A percentile compares a stretch with the other conserved stretches of the same genome.
Conservation (phyloP, 169 alveolate genomes). For the Plasmodium knowlesi region DNA sequence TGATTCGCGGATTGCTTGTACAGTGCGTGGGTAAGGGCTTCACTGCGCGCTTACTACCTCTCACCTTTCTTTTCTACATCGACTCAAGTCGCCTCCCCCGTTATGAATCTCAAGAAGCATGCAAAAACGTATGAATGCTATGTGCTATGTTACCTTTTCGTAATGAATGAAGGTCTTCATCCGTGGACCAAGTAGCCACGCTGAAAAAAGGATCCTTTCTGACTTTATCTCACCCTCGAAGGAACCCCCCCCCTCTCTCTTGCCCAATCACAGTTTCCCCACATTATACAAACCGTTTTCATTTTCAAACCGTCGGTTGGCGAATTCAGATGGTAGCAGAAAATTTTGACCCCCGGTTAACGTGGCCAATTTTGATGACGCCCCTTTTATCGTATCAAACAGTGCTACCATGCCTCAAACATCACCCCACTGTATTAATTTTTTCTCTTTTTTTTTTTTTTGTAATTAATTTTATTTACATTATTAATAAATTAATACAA, state of each 20-base stretch:
- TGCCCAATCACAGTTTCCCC: background rate
- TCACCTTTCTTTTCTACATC: background rate
- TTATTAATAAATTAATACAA: conserved; percentile 1
- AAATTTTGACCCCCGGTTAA: background rate
- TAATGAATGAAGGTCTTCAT: background rate
- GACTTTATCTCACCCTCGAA: background rate
- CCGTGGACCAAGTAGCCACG: background rate
- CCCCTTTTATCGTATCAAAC: background rate
- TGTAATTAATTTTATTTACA: conserved; percentile 39
- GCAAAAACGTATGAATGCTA: background rate
- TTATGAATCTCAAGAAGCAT: background rate
- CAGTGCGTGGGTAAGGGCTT: background rate
- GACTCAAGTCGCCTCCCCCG: background rate
- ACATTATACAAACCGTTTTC: background rate
- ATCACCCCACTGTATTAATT: background rate
- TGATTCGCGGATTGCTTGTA: background rate
- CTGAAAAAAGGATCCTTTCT: background rate
- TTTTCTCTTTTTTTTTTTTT: conserved; percentile 49
- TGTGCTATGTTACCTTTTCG: background rate
- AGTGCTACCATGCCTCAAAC: background rate
- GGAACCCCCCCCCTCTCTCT: background rate
- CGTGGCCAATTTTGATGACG: background rate
- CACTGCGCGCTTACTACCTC: background rate
- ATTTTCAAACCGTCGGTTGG: background rate
- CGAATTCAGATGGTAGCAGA: background rate